Percentiles rank a stretch among this genome's conserved stretches.
Evolutionary conservation across 1,284 basidiomycete species (phyloP).

Genomic region (Puccinia hordei): DNA sequence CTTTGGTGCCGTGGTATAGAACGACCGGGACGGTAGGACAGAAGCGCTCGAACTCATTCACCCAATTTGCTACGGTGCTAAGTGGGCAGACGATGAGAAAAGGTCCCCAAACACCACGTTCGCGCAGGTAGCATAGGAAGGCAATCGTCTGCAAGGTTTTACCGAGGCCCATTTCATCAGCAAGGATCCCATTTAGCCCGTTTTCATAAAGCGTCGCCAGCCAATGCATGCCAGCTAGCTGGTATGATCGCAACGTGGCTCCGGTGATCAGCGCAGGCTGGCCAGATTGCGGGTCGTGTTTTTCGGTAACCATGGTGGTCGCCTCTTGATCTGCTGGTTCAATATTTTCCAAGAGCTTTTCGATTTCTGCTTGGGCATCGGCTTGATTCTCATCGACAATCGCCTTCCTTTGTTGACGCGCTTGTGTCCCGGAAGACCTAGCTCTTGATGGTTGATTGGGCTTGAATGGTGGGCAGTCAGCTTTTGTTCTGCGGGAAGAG

Average conservation of each 20-base stretch:
- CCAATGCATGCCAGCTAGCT: slow-evolving; percentile 94
- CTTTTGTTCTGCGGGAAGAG: slow-evolving; percentile 21
- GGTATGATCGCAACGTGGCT: slow-evolving; percentile 81
- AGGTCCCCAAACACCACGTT: slow-evolving; percentile 72
- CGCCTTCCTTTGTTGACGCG: slow-evolving; percentile 10
- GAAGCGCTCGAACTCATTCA: slow-evolving; percentile 80
- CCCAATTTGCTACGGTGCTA: slow-evolving; percentile 90
- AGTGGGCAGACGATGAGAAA: slow-evolving; percentile 89
- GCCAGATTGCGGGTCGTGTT: slow-evolving; percentile 54
- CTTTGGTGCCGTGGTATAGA: slow-evolving; percentile 83
- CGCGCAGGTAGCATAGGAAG: slow-evolving; percentile 83
- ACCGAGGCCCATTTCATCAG: slow-evolving; percentile 91
- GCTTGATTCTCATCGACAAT: background rate
- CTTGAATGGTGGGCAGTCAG: slow-evolving; percentile 8
- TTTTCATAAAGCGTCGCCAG: slow-evolving; percentile 90
- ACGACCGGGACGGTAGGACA: slow-evolving; percentile 74
- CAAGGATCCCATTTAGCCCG: slow-evolving; percentile 86
- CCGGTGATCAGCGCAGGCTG: slow-evolving; percentile 83
- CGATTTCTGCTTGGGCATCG: slow-evolving; percentile 21
- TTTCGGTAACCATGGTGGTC: background rate
- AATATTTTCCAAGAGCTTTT: slow-evolving; percentile 19
- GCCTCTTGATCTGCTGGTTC: slow-evolving; percentile 13
- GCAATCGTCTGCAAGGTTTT: slow-evolving; percentile 92
- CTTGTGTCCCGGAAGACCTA: background rate
- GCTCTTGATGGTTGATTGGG: background rate